A percentile compares a stretch with the other conserved stretches of the same genome.
Conservation (phyloP, 1,139 yeast genomes). For the Blastobotrys arbuscula region DNA sequence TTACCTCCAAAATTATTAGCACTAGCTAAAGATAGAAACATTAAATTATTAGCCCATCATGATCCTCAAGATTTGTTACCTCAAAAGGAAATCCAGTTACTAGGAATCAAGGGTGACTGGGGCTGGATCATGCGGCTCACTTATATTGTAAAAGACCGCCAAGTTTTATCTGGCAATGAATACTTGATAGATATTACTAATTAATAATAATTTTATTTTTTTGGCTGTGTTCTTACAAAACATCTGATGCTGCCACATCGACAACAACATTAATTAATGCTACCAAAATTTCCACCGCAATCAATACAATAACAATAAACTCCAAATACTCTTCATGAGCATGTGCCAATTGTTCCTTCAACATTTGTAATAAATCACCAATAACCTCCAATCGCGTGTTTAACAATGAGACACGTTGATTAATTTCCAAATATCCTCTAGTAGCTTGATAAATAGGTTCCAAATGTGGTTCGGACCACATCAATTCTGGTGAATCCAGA, state of each 20-base stretch:
- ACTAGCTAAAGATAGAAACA: slow-evolving; percentile 24
- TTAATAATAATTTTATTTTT: neutral
- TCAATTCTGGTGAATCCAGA: slow-evolving; percentile 89
- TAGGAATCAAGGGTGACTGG: slow-evolving; percentile 20
- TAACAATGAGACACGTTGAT: slow-evolving; percentile 81
- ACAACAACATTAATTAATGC: slow-evolving; percentile 60
- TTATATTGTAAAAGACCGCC: slow-evolving; percentile 26
- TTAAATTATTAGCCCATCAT: slow-evolving; percentile 32
- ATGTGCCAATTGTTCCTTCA: slow-evolving; percentile 94
- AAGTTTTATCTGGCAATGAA: slow-evolving; percentile 28
- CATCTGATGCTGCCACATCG: slow-evolving; percentile 25
- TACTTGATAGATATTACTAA: slow-evolving; percentile 19
- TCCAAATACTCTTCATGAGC: slow-evolving; percentile 82
- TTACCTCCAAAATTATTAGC: slow-evolving; percentile 29
- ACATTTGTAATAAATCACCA: slow-evolving; percentile 87
- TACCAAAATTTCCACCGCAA: slow-evolving; percentile 86
- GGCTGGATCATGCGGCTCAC: slow-evolving; percentile 29
- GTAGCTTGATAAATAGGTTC: slow-evolving; percentile 97
- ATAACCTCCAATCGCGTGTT: slow-evolving; percentile 92
- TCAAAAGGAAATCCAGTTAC: slow-evolving; percentile 5
- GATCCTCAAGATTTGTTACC: slow-evolving; percentile 28
- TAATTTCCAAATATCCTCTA: slow-evolving; percentile 88
- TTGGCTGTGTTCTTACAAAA: neutral
- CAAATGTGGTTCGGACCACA: slow-evolving; percentile 98
- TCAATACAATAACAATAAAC: slow-evolving; percentile 84